Percentiles rank a stretch among this genome's conserved stretches.
Evolutionary conservation across 176 grass and related monocot species (phyloP).

Genomic region (Eleusine indica): DNA sequence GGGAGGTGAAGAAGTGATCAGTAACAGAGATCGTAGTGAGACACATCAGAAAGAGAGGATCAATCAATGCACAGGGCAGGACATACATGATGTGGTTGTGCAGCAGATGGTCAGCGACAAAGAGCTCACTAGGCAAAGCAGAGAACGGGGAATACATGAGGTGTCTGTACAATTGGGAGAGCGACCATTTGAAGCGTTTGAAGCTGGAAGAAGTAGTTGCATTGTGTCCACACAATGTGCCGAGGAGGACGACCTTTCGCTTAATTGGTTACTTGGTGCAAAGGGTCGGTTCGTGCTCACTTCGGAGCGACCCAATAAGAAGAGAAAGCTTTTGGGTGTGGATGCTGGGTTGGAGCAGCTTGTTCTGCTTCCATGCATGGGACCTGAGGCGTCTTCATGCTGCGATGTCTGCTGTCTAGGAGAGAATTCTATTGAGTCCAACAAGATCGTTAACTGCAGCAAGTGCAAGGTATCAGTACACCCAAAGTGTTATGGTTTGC

Average conservation of each 20-base stretch:
- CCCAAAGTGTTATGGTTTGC: slow-evolving; percentile 96
- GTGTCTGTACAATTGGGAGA: slow-evolving; percentile 36
- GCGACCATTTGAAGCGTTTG: slow-evolving; percentile 29
- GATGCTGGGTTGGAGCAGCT: slow-evolving; percentile 84
- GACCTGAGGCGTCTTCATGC: slow-evolving; percentile 34
- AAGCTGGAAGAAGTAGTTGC: slow-evolving; percentile 34
- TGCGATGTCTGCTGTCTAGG: slow-evolving; percentile 82
- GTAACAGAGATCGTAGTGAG: slow-evolving; percentile 35
- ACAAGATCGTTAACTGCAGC: slow-evolving; percentile 69
- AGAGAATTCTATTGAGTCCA: slow-evolving; percentile 50
- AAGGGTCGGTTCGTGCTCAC: slow-evolving; percentile 80
- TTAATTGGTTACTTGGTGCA: slow-evolving; percentile 60
- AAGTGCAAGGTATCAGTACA: slow-evolving; percentile 76
- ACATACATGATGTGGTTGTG: slow-evolving; percentile 55
- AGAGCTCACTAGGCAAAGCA: slow-evolving; percentile 32
- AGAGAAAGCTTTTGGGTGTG: slow-evolving; percentile 85
- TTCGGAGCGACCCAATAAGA: slow-evolving; percentile 95
- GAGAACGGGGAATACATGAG: slow-evolving; percentile 36
- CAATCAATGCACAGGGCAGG: slow-evolving; percentile 21
- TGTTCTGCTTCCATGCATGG: slow-evolving; percentile 59
- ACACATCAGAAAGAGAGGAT: slow-evolving; percentile 30
- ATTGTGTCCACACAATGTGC: slow-evolving; percentile 8
- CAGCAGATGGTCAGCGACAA: slow-evolving; percentile 44
- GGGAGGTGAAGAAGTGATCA: slow-evolving; percentile 51
- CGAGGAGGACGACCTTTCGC: slow-evolving; percentile 36